Conservation (phyloP, 352 stramenopile species). For the Pythium phragmiticola region DNA sequence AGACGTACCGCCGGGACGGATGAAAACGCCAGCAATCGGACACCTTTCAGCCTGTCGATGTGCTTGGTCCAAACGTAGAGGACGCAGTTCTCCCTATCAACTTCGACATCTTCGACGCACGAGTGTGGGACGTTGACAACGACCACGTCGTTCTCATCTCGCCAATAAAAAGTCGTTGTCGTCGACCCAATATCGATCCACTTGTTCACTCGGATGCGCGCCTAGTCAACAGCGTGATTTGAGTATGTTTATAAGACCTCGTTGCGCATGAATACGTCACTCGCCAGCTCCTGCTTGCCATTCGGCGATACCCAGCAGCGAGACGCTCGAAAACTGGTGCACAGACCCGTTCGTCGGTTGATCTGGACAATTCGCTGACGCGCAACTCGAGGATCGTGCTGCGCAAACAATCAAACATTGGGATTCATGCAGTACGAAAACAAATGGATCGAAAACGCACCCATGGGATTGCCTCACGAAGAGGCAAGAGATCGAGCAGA, state of each 20-base stretch:
- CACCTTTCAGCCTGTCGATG: conserved; percentile 26
- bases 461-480: conserved; percentile 39
- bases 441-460: conserved; percentile 23
- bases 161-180: conserved; percentile 53
- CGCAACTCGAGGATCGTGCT: conserved; percentile 32
- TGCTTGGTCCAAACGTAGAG: conserved; percentile 38
- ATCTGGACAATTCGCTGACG: conserved; percentile 29
- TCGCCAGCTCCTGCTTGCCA: conserved; percentile 27
- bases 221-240: conserved; percentile 18
- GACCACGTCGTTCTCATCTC: conserved; percentile 34
- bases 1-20: conserved; percentile 15
- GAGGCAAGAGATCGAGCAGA: conserved; percentile 35
- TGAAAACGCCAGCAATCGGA: conserved; percentile 29
- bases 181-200: conserved; percentile 54
- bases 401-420: background rate
- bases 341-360: conserved; percentile 26
- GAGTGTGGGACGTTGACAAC: conserved; percentile 57
- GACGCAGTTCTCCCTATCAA: conserved; percentile 30
- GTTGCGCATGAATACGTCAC: background rate
- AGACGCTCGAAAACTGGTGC: conserved; percentile 25
- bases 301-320: conserved; percentile 31
- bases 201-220: conserved; percentile 40
- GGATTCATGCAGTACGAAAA: background rate
- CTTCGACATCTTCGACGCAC: conserved; percentile 42
- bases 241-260: background rate